phyloP scores from a whole-genome alignment of 805 yeast species.

The Starmerella powellii region DNA sequence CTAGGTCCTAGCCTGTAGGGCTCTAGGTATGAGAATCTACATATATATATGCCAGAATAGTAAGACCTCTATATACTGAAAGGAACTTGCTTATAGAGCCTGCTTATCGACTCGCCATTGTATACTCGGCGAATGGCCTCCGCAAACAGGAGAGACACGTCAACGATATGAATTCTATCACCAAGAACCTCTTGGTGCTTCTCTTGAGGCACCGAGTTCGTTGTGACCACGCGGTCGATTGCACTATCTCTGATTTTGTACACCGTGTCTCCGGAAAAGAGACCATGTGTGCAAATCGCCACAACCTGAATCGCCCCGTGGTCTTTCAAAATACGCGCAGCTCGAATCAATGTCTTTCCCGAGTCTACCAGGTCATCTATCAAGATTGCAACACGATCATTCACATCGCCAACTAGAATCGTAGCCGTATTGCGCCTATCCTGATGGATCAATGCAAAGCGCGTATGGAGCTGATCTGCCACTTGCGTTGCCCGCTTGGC shows the following conservation, averaged over 20 bases:
- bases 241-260: conserved; percentile 51
- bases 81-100: conserved; percentile 70
- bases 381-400: conserved; percentile 72
- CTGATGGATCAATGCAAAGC: conserved; percentile 91
- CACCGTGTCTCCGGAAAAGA: conserved; percentile 85
- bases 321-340: conserved; percentile 81
- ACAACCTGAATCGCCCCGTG: conserved; percentile 83
- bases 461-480: conserved; percentile 79
- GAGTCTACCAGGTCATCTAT: conserved; percentile 93
- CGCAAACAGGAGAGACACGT: conserved; percentile 76
- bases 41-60: too few relatives aligned
- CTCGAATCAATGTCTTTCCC: conserved; percentile 79
- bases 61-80: background rate
- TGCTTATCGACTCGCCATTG: conserved; percentile 91
- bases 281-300: conserved; percentile 84
- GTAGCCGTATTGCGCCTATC: conserved; percentile 57
- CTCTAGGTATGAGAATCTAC: too few relatives aligned
- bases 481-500: conserved; percentile 92
- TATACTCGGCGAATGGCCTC: conserved; percentile 94
- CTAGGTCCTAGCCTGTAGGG: background rate
- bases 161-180: conserved; percentile 63
- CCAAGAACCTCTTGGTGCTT: conserved; percentile 43
- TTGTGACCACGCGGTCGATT: conserved; percentile 75
- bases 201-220: conserved; percentile 83
- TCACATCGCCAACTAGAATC: conserved; percentile 93